These are phyloP conservation scores for Ensete glaucum DNA, from an alignment of 176 grass and related monocot species.

Conservation along the genomic window DNA sequence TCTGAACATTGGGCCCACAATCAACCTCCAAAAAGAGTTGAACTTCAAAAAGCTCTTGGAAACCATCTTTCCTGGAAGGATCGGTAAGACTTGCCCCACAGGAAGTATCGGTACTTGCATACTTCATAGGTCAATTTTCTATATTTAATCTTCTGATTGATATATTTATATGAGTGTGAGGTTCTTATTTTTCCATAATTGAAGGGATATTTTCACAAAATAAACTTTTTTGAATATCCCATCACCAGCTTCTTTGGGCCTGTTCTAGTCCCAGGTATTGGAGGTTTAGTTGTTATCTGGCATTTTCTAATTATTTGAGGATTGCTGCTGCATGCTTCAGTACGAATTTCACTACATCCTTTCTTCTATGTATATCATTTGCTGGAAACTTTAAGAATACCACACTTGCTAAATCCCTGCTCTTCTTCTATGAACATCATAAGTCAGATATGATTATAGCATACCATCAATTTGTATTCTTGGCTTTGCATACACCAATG, in stretches of 20 bases:
- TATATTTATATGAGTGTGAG: no score
- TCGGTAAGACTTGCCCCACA: conserved; percentile 50
- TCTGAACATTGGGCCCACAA: conserved; percentile 90
- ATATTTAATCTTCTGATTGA: neutral
- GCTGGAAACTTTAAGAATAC: no score
- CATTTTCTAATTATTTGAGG: no score
- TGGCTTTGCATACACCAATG: no score
- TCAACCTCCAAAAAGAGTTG: conserved; percentile 90
- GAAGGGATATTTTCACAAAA: neutral
- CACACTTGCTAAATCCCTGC: no score
- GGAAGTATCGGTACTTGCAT: neutral
- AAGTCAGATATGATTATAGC: no score
- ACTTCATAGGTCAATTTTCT: neutral
- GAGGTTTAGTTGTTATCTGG: neutral
- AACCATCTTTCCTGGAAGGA: conserved; percentile 99
- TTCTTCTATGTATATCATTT: no score
- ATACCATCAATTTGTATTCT: no score
- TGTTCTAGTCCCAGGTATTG: neutral
- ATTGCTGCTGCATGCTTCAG: no score
- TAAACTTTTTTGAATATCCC: neutral
- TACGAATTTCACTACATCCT: no score
- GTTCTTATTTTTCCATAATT: no score
- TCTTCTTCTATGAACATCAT: no score
- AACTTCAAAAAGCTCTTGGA: conserved; percentile 96
- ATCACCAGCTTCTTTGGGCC: neutral